Conservation (phyloP, 768 basidiomycete species). For the Rhizopogon roseolus region DNA sequence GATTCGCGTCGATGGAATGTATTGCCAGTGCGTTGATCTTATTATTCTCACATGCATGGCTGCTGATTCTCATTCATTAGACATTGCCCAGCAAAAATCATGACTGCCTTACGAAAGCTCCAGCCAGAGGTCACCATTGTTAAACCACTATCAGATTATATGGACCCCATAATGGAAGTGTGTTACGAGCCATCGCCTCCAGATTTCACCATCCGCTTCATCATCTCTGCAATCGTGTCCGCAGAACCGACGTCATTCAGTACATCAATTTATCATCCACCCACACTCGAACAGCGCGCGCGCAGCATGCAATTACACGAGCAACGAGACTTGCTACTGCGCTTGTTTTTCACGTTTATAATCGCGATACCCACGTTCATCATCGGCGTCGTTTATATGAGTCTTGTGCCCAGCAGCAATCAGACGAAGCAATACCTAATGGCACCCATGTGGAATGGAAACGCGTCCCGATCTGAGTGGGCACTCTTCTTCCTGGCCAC, state of each 20-base stretch:
- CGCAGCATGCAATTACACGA: constrained; percentile 56
- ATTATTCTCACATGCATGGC: background rate
- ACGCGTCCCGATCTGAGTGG: constrained; percentile 54
- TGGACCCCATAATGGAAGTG: constrained; percentile 42
- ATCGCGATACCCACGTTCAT: constrained; percentile 75
- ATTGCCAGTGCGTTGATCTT: constrained; percentile 42
- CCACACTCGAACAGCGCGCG: constrained; percentile 57
- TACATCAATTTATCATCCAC: constrained; percentile 42
- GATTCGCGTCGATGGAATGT: constrained; percentile 62
- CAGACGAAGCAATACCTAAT: constrained; percentile 46
- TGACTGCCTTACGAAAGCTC: constrained; percentile 32
- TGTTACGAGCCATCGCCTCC: constrained; percentile 50
- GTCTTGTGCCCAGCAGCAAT: constrained; percentile 47
- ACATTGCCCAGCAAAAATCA: constrained; percentile 51
- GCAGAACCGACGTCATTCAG: constrained; percentile 40
- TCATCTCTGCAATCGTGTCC: constrained; percentile 44
- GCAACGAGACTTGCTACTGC: constrained; percentile 43
- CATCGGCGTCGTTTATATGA: constrained; percentile 75
- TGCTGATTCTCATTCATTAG: constrained; percentile 25
- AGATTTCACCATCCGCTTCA: constrained; percentile 58
- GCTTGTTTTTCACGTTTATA: constrained; percentile 53
- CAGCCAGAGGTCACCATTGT: constrained; percentile 31
- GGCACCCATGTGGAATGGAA: constrained; percentile 59
- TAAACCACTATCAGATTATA: constrained; percentile 34
- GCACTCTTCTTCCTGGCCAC: constrained; percentile 63